These are phyloP conservation scores for Solanum megistacrolobum DNA, from an alignment of 257 asterid species.

Conservation along the genomic window DNA sequence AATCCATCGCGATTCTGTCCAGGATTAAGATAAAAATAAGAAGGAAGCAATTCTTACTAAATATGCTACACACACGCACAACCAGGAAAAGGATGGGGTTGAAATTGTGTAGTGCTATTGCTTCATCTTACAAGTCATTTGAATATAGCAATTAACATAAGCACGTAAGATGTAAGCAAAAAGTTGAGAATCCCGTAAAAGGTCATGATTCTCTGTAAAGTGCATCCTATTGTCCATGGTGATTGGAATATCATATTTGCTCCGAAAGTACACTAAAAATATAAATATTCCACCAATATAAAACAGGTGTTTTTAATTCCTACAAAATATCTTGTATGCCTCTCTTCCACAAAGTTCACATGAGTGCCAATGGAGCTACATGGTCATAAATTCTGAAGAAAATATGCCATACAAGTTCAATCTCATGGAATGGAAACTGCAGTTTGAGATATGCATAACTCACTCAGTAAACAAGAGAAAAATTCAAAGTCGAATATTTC, in stretches of 20 bases:
- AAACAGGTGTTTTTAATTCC: neutral
- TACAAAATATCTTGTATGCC: neutral
- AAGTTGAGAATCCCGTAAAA: neutral
- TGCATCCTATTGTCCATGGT: neutral
- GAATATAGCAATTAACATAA: neutral
- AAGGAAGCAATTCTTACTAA: neutral
- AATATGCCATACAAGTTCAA: neutral
- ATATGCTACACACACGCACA: neutral
- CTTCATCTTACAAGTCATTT: neutral
- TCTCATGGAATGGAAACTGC: neutral
- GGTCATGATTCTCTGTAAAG: neutral
- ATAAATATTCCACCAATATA: neutral
- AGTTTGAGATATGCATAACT: neutral
- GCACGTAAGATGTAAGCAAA: neutral
- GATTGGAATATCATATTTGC: neutral
- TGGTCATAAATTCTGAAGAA: neutral
- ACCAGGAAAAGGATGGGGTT: neutral
- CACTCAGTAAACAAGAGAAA: neutral
- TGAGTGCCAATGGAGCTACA: neutral
- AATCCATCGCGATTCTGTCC: slow-evolving; percentile 89
- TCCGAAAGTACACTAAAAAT: neutral
- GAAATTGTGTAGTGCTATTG: neutral
- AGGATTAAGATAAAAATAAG: slow-evolving; percentile 1
- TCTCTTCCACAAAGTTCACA: neutral
- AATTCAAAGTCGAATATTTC: neutral